Base-by-base conservation (phyloP, 2,329 filamentous ascomycete genomes). In the Trichoderma guizhouense region DNA sequence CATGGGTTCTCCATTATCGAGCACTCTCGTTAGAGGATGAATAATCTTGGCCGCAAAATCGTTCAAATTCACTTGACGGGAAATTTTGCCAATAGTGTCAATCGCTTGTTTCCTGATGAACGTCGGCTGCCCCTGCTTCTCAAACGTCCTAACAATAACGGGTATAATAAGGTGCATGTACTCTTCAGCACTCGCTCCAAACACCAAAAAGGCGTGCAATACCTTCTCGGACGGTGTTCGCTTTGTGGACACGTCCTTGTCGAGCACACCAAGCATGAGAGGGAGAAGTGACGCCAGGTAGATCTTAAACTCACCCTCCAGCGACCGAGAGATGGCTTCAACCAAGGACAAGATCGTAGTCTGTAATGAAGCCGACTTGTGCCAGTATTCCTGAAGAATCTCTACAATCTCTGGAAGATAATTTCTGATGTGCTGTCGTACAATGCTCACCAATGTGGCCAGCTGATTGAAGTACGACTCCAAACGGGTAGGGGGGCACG, bases 131-230 rank as follows among this genome's bases (percentile, higher is more conserved):
- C 92, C 91, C 36, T 92, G 89, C 78, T 94, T 97, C 80, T 99
- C 95, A 78, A 99, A 98, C 63, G 97, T 92, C 58, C 92, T 91
- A 9, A 99, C 95, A 77, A 99, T 94, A 43, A 97, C 94, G 0
- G 96, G 96, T 66, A 99, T 93, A 75, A 99, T 98, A 67, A 99
- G 86, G 80, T 99, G 96, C 96, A 99, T 99, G 81, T 99, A 99
- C 80, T 99, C 96, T 80, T 99, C 96, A 12, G 93, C 93, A 78
- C 95, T 98, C 0, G 95, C 92, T 1, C 97, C 97, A 79, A 99
- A 99, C 0, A 99, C 93, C 32, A 99, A 84, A 81, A 99, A 97
- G 0, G 95, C 95, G 79, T 98, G 96, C 28, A 99, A 86, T 5
- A 99, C 95, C 76, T 92, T 92, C 79, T 98, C 94, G 0, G 95